Conservation (phyloP, 768 basidiomycete species). For the Gyrodon lividus region DNA sequence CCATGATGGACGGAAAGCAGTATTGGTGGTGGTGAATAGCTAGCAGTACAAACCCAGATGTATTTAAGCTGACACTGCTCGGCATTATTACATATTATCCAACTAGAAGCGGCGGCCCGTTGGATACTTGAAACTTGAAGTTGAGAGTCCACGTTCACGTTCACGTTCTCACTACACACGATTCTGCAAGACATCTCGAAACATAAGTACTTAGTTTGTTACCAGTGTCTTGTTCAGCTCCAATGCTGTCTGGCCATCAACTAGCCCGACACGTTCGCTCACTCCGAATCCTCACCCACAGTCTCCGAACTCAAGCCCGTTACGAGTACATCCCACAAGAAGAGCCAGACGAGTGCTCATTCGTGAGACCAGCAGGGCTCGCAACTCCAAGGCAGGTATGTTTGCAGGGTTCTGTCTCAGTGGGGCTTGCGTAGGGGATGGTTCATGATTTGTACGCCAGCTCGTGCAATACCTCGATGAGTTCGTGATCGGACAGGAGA, state of each 20-base stretch:
- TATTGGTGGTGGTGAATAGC: background rate
- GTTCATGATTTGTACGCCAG: slow-evolving; percentile 37
- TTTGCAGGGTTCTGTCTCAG: background rate
- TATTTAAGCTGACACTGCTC: too few relatives aligned
- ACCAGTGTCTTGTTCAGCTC: background rate
- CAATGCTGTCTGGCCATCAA: slow-evolving; percentile 23
- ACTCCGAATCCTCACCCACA: slow-evolving; percentile 32
- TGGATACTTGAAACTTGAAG: too few relatives aligned
- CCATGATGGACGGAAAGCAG: slow-evolving; percentile 36
- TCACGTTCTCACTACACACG: too few relatives aligned
- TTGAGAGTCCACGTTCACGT: too few relatives aligned
- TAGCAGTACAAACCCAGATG: background rate
- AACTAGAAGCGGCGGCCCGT: too few relatives aligned
- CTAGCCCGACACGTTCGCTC: slow-evolving; percentile 27
- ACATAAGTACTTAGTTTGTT: background rate
- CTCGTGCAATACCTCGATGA: slow-evolving; percentile 83
- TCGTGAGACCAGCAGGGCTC: slow-evolving; percentile 43
- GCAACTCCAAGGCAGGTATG: slow-evolving; percentile 60
- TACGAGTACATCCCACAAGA: slow-evolving; percentile 40
- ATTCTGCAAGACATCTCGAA: too few relatives aligned
- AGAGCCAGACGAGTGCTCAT: slow-evolving; percentile 32
- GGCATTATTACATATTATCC: too few relatives aligned
- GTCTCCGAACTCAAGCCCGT: slow-evolving; percentile 57
- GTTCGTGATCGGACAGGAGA: slow-evolving; percentile 89
- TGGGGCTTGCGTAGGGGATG: background rate